A percentile compares a stretch with the other conserved stretches of the same genome.
Conservation (phyloP, 345 rosid species). For the Eucalyptus decipiens region DNA sequence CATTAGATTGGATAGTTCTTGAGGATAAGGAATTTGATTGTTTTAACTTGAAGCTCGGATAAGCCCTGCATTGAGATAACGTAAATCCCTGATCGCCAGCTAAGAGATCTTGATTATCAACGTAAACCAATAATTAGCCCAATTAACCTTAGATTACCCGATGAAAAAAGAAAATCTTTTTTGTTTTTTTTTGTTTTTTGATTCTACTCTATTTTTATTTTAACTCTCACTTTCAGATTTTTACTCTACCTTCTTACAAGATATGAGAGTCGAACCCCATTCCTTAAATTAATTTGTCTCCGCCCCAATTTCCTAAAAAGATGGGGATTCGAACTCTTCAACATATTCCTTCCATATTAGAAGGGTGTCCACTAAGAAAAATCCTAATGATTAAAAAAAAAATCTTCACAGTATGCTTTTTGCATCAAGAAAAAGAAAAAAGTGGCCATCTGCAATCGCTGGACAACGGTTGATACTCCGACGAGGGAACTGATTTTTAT, state of each 20-base stretch:
- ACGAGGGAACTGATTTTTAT: accelerated
- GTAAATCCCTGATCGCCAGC: background rate
- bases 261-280: too few species aligned
- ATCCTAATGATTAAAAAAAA: too few species aligned
- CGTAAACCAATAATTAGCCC: background rate
- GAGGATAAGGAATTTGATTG: background rate
- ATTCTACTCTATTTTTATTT: too few species aligned
- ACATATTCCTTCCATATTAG: too few species aligned
- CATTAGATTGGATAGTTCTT: background rate
- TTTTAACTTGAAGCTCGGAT: background rate
- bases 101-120: background rate
- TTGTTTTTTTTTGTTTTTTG: too few species aligned
- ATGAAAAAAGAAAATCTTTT: too few species aligned
- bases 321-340: too few species aligned
- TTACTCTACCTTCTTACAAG: too few species aligned
- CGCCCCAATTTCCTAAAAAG: too few species aligned
- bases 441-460: accelerated
- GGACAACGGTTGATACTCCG: background rate
- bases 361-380: too few species aligned
- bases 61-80: background rate
- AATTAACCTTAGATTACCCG: background rate
- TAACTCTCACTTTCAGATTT: too few species aligned
- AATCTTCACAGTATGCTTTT: background rate
- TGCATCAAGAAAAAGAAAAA: background rate
- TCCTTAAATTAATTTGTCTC: too few species aligned